Base-by-base conservation (phyloP, 1,284 basidiomycete genomes). In the Cystobasidiaceae sp. region DNA sequence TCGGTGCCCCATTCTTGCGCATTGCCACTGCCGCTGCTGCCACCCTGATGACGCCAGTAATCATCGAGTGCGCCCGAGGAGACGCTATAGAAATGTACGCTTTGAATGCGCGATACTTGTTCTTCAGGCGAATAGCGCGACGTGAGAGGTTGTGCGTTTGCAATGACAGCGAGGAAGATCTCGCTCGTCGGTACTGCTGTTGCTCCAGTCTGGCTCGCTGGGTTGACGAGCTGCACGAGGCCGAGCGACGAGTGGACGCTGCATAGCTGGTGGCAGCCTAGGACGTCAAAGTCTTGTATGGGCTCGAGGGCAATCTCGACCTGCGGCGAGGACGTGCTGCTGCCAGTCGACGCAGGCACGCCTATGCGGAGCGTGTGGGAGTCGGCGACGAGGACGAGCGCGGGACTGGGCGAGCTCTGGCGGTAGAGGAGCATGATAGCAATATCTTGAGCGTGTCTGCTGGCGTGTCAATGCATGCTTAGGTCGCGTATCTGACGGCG, bases 141-240 rank as follows among this genome's bases (percentile, higher is more conserved):
- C n/a, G 88, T 89, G 46, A 92, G 78, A 70, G 88, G 83, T n/a
- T 82, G 85, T 8, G 88, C 83, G 49, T 85, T 83, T 2, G 85
- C 86, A 64, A 92, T 81, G 41, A 90, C 80, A 13, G 86, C 86
- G 30, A 92, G 80, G 75, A 91, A 92, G 57, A 88, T 81, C 70
- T 92, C 90, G 55, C 55, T 48, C n/a, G 49, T 41, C 25, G 30
- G 33, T 55, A n/a, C 27, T 17, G 21, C 78, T 82, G 70, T 69
- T 84, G 86, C 86, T 72, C 83, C 83, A 45, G 85, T 33, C 39
- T n/a, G 34, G 28, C n/a, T n/a, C 46, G 67, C 34, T 34, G 34
- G 56, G 28, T 33, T 21, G 23, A 27, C 57, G 39, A 52, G 41
- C 48, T 66, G 64, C 30, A 66, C 41, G 17, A 66, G 64, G 25